These are phyloP conservation scores for Mariannaea sp. DNA, from an alignment of 2,329 filamentous ascomycete species.

Conservation along the genomic window DNA sequence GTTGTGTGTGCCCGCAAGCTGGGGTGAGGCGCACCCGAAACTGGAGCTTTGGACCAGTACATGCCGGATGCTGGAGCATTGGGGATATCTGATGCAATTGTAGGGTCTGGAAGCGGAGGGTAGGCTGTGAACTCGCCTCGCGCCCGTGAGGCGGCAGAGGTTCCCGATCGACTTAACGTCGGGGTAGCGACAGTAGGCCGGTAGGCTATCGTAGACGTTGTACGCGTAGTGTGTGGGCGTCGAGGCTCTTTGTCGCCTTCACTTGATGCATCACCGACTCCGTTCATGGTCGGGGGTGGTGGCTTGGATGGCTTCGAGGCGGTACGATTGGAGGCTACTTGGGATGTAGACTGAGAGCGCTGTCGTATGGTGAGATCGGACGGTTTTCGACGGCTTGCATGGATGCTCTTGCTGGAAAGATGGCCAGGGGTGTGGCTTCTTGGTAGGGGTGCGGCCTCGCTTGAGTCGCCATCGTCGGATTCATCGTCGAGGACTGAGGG, in stretches of 20 bases:
- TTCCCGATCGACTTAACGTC: constrained; percentile 22
- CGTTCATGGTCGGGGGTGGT: constrained; percentile 32
- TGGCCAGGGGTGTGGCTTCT: constrained; percentile 68
- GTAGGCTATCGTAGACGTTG: constrained; percentile 57
- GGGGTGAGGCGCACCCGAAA: constrained; percentile 66
- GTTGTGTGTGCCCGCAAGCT: constrained; percentile 69
- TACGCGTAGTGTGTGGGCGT: constrained; percentile 54
- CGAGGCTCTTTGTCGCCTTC: constrained; percentile 38
- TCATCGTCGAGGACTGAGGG: constrained; percentile 45
- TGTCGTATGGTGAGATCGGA: constrained; percentile 60
- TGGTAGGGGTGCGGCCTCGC: constrained; percentile 48
- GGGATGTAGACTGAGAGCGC: constrained; percentile 57
- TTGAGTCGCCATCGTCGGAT: constrained; percentile 42
- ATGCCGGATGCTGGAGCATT: constrained; percentile 70
- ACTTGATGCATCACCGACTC: constrained; percentile 31
- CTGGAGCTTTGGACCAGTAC: constrained; percentile 71
- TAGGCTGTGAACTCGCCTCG: constrained; percentile 54
- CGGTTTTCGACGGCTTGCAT: constrained; percentile 54
- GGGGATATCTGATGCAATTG: constrained; percentile 62
- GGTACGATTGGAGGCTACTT: constrained; percentile 38
- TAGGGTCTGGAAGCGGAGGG: constrained; percentile 61
- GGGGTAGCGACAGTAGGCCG: constrained; percentile 37
- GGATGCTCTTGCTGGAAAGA: constrained; percentile 60
- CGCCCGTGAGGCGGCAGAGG: constrained; percentile 34
- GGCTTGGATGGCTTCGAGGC: constrained; percentile 37